Conservation (phyloP, 2,329 filamentous ascomycete genomes). For the Aspergillus awamori region DNA sequence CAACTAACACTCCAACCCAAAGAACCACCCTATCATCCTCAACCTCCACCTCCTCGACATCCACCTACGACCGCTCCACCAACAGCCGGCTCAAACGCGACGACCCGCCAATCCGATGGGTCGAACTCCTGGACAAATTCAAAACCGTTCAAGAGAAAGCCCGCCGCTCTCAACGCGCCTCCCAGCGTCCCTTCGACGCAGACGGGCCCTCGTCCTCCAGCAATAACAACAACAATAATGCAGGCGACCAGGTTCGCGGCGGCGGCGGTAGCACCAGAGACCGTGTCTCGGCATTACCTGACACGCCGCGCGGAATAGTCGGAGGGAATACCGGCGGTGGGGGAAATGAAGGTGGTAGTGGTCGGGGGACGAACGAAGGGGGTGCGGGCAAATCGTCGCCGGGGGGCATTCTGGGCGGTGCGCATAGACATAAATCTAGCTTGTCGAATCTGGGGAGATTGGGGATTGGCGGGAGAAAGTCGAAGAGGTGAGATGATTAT, state of each 20-base stretch:
- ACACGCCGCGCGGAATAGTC: slow-evolving; percentile 34
- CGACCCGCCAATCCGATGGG: slow-evolving; percentile 85
- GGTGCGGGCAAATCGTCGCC: slow-evolving; percentile 25
- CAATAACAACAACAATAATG: slow-evolving; percentile 1
- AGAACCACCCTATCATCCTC: slow-evolving; percentile 16
- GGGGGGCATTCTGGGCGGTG: slow-evolving; percentile 36
- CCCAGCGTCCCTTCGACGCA: slow-evolving; percentile 49
- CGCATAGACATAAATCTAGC: slow-evolving; percentile 63
- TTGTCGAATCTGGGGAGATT: slow-evolving; percentile 71
- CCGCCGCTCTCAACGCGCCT: slow-evolving; percentile 66
- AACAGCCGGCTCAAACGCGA: slow-evolving; percentile 80
- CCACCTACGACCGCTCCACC: slow-evolving; percentile 67
- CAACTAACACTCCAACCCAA: background rate
- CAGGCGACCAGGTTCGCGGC: no score
- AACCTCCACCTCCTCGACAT: slow-evolving; percentile 49
- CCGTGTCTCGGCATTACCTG: slow-evolving; percentile 28
- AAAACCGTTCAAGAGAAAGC: slow-evolving; percentile 85
- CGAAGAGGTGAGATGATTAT: slow-evolving; percentile 36
- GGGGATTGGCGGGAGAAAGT: slow-evolving; percentile 68
- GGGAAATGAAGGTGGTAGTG: slow-evolving; percentile 38
- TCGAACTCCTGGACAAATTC: slow-evolving; percentile 92
- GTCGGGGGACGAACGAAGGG: slow-evolving; percentile 17
- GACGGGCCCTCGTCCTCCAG: slow-evolving; percentile 45
- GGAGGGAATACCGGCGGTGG: slow-evolving; percentile 44
- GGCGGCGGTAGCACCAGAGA: slow-evolving; percentile 8